Evolutionary conservation across 2,329 filamentous ascomycete genomes (phyloP), one percentile per base, ranked within the genome.

Genomic region (Thermochaetoides dissita): DNA sequence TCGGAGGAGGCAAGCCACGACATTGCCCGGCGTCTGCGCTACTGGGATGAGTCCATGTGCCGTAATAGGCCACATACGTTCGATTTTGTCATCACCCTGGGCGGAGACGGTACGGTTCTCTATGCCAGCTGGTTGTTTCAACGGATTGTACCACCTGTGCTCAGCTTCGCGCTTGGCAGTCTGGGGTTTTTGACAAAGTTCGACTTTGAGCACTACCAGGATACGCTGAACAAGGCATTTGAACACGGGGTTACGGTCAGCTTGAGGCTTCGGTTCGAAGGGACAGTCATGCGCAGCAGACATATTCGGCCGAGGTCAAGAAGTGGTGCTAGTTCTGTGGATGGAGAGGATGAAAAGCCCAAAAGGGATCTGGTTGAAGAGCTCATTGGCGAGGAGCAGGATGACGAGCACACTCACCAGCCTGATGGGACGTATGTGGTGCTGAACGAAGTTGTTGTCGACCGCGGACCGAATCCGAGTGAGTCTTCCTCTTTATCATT

Each of bases 81-180:
- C 57, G 91, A 98, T 61, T 93, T 98, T 55, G 80, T 93, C 40
- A 76, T 98, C 37, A 93, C 89, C 0, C 72, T 94, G 3, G 88
- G 87, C 38, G 91, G 91, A 9, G 91, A 98, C 57, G 91, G 91
- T n/a, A 98, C 91, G 0, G 89, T 98, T 6, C 68, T 98, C 8
- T 96, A 94, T 57, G 84, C 89, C 4, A 94, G 86, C 56, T 96
- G 89, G 88, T 69, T 98, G 1, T 98, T 98, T 59, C 91, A 98
- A 64, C 78, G 84, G 35, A 83, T 96, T 37, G 89, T 96, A 0
- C 91, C 91, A 6, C 91, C 91, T 0, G 86, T 95, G 1, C 67
- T 98, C 47, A 89, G 86, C 47, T 96, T 98, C 59, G 76, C 87
- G 1, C 67, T 96, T 8, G 91, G 91, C 7, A 94, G 88, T 24